These are phyloP conservation scores for Pichia nakasei DNA, from an alignment of 805 yeast species.

Conservation along the genomic window DNA sequence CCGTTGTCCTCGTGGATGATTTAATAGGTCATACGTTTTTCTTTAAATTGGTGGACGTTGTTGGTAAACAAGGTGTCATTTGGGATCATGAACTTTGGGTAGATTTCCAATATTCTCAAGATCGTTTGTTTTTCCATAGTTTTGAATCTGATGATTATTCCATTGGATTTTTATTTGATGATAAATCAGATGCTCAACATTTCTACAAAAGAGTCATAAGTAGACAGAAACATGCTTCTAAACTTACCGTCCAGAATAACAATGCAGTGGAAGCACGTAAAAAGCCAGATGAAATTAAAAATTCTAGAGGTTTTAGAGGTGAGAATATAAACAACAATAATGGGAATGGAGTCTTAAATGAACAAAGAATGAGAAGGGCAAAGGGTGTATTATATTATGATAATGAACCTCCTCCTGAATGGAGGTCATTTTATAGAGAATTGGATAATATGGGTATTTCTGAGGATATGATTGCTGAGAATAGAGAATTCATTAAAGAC, in stretches of 20 bases:
- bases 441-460: conserved; percentile 71
- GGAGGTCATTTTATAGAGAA: conserved; percentile 68
- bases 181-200: conserved; percentile 77
- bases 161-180: conserved; percentile 84
- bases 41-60: conserved; percentile 78
- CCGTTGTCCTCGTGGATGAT: conserved; percentile 81
- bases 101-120: conserved; percentile 85
- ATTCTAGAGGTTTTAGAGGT: conserved; percentile 56
- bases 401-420: conserved; percentile 73
- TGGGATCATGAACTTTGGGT: conserved; percentile 97
- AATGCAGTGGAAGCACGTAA: conserved; percentile 78
- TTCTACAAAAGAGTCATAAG: conserved; percentile 69
- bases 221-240: conserved; percentile 77
- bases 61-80: conserved; percentile 74
- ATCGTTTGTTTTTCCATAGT: conserved; percentile 87
- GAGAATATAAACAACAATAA: conserved; percentile 22
- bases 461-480: conserved; percentile 85
- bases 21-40: conserved; percentile 90
- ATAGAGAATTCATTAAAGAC: conserved; percentile 71
- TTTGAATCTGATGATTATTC: conserved; percentile 88
- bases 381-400: conserved; percentile 65
- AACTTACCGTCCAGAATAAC: conserved; percentile 76
- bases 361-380: conserved; percentile 47
- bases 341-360: conserved; percentile 15
- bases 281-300: conserved; percentile 28